Conservation (phyloP, 2,329 filamentous ascomycete species). For the Aspergillus eucalypticola region DNA sequence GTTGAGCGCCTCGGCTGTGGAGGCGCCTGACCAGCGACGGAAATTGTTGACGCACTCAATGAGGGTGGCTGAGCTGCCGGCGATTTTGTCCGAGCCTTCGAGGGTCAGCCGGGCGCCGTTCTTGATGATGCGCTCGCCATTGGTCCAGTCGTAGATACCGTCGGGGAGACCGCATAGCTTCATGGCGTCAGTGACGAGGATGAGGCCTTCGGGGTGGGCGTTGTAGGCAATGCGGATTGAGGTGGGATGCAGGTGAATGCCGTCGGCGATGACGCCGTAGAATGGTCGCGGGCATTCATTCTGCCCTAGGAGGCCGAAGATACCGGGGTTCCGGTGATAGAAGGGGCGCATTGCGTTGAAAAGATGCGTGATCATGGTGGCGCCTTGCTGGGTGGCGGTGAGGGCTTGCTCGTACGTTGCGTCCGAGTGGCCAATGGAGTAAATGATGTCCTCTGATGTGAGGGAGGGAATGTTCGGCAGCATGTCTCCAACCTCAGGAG, state of each 20-base stretch:
- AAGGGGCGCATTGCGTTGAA: conserved; percentile 94
- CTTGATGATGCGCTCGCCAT: conserved; percentile 61
- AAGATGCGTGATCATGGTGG: conserved; percentile 86
- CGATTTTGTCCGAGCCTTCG: conserved; percentile 76
- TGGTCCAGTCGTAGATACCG: conserved; percentile 83
- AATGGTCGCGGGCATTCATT: conserved; percentile 63
- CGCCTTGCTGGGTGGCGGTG: conserved; percentile 69
- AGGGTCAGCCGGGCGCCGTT: conserved; percentile 71
- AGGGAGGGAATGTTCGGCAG: conserved; percentile 67
- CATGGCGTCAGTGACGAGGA: conserved; percentile 93
- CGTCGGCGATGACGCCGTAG: conserved; percentile 88
- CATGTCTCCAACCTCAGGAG: conserved; percentile 77
- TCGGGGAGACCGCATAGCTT: conserved; percentile 80
- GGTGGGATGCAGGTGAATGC: conserved; percentile 85
- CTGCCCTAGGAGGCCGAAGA: conserved; percentile 80
- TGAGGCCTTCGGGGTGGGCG: conserved; percentile 78
- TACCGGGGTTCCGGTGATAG: conserved; percentile 85
- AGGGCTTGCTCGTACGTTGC: conserved; percentile 82
- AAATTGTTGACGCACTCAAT: conserved; percentile 50
- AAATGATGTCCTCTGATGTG: conserved; percentile 66
- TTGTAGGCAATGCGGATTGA: conserved; percentile 88
- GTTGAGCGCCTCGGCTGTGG: conserved; percentile 42
- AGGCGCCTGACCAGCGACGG: conserved; percentile 42
- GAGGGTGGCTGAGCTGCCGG: conserved; percentile 59
- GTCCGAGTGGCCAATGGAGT: conserved; percentile 83